phyloP scores from a whole-genome alignment of 2,329 filamentous ascomycete species.

The Pestalotiopsis sp. region DNA sequence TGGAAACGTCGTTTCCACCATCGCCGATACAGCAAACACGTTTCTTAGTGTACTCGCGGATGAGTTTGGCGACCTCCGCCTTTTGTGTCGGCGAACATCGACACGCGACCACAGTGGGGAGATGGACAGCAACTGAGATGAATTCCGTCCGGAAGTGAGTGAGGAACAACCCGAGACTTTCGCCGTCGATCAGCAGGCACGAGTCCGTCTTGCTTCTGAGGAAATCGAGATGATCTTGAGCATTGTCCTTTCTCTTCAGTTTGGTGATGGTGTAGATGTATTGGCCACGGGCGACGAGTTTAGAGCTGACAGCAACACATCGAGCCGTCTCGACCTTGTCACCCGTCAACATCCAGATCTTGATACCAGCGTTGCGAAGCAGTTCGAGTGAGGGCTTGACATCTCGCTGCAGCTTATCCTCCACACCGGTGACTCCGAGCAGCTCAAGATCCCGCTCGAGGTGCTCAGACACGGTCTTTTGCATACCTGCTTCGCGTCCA shows the following conservation, averaged over 20 bases:
- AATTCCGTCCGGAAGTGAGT: constrained; percentile 83
- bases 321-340: constrained; percentile 98
- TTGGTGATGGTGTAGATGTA: constrained; percentile 94
- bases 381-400: constrained; percentile 96
- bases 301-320: constrained; percentile 93
- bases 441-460: constrained; percentile 90
- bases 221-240: constrained; percentile 86
- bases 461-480: constrained; percentile 75
- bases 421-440: constrained; percentile 95
- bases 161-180: constrained; percentile 83
- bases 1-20: constrained; percentile 96
- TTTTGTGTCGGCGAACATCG: constrained; percentile 97
- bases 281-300: constrained; percentile 89
- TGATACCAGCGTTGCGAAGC: constrained; percentile 94
- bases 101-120: constrained; percentile 93
- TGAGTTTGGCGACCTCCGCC: constrained; percentile 88
- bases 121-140: constrained; percentile 81
- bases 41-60: constrained; percentile 90
- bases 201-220: constrained; percentile 84
- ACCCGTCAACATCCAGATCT: constrained; percentile 99
- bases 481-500: constrained; percentile 80
- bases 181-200: constrained; percentile 91
- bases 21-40: constrained; percentile 97
- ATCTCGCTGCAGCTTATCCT: constrained; percentile 93
- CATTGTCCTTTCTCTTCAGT: constrained; percentile 79